Base-by-base conservation (phyloP, 176 grass and related monocot genomes). In the Musa beccarii region DNA sequence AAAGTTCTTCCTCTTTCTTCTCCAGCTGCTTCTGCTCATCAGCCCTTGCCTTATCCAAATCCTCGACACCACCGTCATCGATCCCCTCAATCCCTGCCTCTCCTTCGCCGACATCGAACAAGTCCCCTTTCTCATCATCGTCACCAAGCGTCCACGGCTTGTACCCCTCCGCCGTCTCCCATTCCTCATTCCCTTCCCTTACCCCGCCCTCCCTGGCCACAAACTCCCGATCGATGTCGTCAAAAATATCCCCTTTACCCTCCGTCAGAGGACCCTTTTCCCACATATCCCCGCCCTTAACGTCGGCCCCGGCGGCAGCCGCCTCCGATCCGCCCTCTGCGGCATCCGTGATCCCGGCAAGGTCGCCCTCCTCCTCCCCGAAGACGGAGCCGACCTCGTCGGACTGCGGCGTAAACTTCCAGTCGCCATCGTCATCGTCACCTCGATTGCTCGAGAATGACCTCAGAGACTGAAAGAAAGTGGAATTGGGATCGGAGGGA, bases 1-100 rank as follows among this genome's bases (percentile, higher is more conserved):
- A 86, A 11, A 91, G 78, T 72, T 98, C 88, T 74, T 89, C 80
- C 80, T 93, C 94, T 68, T 77, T 90, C 65, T 72, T 75, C 57
- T 86, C 79, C 68, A 82, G 19, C 14, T 75, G 59, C 50, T 76
- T 59, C 49, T 67, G 59, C 62, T 86, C 68, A 29, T 74, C 56
- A 52, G 34, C 34, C 1, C 16, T 9, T 11, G 20, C 67, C 75
- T 82, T 73, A 16, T 79, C 69, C 0, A n/a, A 49, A 52, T 63
- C 69, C 49, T 73, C 55, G 24, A 65, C 13, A 13, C 43, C n/a
- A 14, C 68, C 49, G 22, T 59, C 54, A 9, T 14, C 66, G 28
- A 79, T 71, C 52, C 65, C 77, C 28, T 79, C 66, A 15, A 71
- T 24, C 17, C 77, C 66, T 49, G 17, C 43, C 10, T 34, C 69